Evolutionary conservation across 2,329 filamentous ascomycete genomes (phyloP).

Genomic region (Hortaea sp.): DNA sequence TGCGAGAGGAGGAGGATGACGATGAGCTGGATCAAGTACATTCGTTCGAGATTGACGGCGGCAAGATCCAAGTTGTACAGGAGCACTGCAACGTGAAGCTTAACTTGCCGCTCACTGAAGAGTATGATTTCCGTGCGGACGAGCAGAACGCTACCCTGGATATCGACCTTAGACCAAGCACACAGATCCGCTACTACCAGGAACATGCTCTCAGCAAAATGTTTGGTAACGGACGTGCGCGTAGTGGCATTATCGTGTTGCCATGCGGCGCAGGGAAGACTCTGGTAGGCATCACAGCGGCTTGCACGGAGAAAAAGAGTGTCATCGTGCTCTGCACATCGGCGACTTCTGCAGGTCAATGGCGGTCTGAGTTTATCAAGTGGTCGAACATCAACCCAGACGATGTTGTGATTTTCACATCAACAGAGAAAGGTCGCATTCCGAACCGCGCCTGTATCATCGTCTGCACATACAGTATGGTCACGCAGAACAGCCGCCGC

Average conservation of each 20-base stretch:
- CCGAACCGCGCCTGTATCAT: conserved; percentile 88
- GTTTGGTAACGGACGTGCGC: conserved; percentile 96
- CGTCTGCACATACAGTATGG: conserved; percentile 97
- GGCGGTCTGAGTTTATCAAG: conserved; percentile 91
- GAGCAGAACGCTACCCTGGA: conserved; percentile 80
- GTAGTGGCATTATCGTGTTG: conserved; percentile 93
- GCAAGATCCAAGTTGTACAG: conserved; percentile 74
- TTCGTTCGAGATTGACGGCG: conserved; percentile 80
- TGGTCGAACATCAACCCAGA: conserved; percentile 98
- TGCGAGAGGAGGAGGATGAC: conserved; percentile 67
- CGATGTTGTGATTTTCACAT: conserved; percentile 90
- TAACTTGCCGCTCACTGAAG: conserved; percentile 79
- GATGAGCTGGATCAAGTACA: conserved; percentile 83
- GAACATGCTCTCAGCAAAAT: conserved; percentile 98
- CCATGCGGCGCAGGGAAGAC: conserved; percentile 97
- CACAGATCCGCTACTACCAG: conserved; percentile 87
- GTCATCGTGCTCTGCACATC: conserved; percentile 92
- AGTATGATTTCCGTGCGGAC: conserved; percentile 95
- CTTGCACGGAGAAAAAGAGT: conserved; percentile 95
- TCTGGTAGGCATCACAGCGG: conserved; percentile 93
- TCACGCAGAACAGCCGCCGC: conserved; percentile 78
- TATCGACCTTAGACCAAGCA: conserved; percentile 82
- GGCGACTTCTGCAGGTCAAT: conserved; percentile 96
- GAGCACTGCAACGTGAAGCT: conserved; percentile 75
- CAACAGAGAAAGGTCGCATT: conserved; percentile 80